Evolutionary conservation across 306 rosid species (phyloP).

Genomic region (Senna tora): DNA sequence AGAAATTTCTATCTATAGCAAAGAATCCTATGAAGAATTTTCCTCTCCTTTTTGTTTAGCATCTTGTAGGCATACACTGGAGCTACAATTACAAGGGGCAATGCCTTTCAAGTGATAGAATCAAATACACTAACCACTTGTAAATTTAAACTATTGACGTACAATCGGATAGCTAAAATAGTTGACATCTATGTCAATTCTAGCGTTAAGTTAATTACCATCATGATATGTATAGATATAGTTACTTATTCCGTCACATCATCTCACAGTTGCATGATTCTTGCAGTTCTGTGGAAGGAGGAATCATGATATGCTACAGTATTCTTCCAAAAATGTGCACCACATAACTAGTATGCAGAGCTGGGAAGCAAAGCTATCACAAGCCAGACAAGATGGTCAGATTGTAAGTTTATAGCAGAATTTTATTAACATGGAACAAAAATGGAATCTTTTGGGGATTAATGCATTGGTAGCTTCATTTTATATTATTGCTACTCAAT

Average conservation of each 20-base stretch:
- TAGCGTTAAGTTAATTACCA: not conserved
- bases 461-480: not conserved
- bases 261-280: not conserved
- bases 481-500: not conserved
- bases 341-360: conserved; percentile 54
- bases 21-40: not conserved
- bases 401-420: conserved; percentile 45
- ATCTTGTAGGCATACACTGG: not conserved
- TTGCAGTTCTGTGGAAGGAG: conserved; percentile 18
- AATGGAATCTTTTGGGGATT: not conserved
- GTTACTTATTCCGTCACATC: not conserved
- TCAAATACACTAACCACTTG: not conserved
- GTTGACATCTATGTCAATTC: not conserved
- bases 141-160: not conserved
- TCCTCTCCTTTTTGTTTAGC: not conserved
- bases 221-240: not conserved
- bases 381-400: conserved; percentile 61
- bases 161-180: not conserved
- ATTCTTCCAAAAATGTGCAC: conserved; percentile 50
- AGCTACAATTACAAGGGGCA: not conserved
- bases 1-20: not conserved
- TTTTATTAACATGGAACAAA: not conserved
- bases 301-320: not conserved
- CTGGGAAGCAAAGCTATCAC: conserved; percentile 68
- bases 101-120: not conserved